Percentiles rank a stretch among this genome's conserved stretches.
phyloP scores from a whole-genome alignment of 2,329 filamentous ascomycete genomes.

The Byssothecium circinans region DNA sequence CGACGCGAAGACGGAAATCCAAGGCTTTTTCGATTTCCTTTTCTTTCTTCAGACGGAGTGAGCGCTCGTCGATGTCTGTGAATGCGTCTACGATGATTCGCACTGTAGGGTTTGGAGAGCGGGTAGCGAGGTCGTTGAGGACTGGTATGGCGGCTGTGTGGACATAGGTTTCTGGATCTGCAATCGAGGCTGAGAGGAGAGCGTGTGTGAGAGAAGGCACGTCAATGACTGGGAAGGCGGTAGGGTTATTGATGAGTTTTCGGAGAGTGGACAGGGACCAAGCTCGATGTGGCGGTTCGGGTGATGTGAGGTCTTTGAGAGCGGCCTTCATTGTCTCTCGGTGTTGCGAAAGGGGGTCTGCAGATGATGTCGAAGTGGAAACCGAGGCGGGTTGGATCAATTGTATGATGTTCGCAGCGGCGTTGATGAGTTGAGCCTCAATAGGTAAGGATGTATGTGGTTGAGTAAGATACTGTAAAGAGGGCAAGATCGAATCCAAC shows the following conservation, averaged over 20 bases:
- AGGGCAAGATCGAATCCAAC: slow-evolving; percentile 11
- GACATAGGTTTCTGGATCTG: slow-evolving; percentile 71
- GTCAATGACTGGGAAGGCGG: slow-evolving; percentile 62
- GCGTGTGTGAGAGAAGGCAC: slow-evolving; percentile 66
- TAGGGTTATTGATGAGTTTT: slow-evolving; percentile 54
- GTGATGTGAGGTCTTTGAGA: slow-evolving; percentile 34
- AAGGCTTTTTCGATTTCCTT: slow-evolving; percentile 45
- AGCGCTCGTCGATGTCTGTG: slow-evolving; percentile 60
- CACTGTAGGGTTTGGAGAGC: slow-evolving; percentile 64
- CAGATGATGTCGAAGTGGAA: slow-evolving; percentile 56
- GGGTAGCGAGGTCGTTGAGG: slow-evolving; percentile 62
- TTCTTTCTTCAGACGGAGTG: slow-evolving; percentile 28
- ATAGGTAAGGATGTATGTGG: slow-evolving; percentile 10
- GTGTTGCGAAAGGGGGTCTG: slow-evolving; percentile 54
- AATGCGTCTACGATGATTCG: slow-evolving; percentile 69
- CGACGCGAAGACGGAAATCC: slow-evolving; percentile 68
- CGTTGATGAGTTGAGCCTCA: slow-evolving; percentile 24
- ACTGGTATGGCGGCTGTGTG: slow-evolving; percentile 69
- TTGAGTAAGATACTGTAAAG: slow-evolving; percentile 30
- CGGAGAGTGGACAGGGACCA: slow-evolving; percentile 39
- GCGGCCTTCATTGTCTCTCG: slow-evolving; percentile 25
- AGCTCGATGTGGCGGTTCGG: slow-evolving; percentile 40
- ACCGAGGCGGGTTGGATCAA: slow-evolving; percentile 52
- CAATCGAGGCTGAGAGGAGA: slow-evolving; percentile 65
- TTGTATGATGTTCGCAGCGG: slow-evolving; percentile 49